phyloP scores from a whole-genome alignment of 345 rosid genomes.

The Eucalyptus guilfoylei region DNA sequence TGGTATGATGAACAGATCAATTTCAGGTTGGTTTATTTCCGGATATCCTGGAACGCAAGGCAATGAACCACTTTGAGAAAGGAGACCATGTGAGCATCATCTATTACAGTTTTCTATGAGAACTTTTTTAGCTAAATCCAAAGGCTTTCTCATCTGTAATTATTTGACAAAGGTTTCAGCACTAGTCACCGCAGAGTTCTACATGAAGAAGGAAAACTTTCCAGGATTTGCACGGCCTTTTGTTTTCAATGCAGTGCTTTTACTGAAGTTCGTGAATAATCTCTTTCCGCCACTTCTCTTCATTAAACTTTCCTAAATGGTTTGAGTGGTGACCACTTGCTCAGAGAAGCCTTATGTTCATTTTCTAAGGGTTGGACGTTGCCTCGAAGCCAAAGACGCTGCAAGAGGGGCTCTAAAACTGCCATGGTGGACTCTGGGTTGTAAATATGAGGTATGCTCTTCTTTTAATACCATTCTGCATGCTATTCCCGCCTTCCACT shows the following conservation, averaged over 20 bases:
- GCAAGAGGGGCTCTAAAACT: conserved; percentile 85
- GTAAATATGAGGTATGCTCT: conserved; percentile 48
- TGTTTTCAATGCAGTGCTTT: conserved; percentile 63
- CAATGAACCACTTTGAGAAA: conserved; percentile 54
- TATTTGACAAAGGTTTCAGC: conserved; percentile 56
- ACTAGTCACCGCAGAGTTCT: conserved; percentile 80
- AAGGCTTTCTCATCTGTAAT: neutral
- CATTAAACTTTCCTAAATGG: neutral
- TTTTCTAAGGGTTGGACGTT: conserved; percentile 47
- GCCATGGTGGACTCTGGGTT: conserved; percentile 95
- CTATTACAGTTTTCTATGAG: neutral
- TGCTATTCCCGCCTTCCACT: neutral
- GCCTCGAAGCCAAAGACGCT: conserved; percentile 77
- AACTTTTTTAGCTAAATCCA: neutral
- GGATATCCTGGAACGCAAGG: conserved; percentile 74
- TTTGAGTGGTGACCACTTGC: neutral
- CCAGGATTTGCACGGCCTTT: conserved; percentile 95
- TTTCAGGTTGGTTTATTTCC: conserved; percentile 86
- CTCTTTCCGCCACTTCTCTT: neutral
- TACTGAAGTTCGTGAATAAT: conserved; percentile 43
- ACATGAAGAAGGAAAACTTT: conserved; percentile 61
- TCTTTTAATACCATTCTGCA: neutral
- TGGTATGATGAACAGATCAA: neutral
- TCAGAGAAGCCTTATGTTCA: neutral
- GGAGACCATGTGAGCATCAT: conserved; percentile 24